Evolutionary conservation across 176 grass and related monocot genomes (phyloP), one percentile per base, ranked within the genome.

Genomic region (Areca catechu): DNA sequence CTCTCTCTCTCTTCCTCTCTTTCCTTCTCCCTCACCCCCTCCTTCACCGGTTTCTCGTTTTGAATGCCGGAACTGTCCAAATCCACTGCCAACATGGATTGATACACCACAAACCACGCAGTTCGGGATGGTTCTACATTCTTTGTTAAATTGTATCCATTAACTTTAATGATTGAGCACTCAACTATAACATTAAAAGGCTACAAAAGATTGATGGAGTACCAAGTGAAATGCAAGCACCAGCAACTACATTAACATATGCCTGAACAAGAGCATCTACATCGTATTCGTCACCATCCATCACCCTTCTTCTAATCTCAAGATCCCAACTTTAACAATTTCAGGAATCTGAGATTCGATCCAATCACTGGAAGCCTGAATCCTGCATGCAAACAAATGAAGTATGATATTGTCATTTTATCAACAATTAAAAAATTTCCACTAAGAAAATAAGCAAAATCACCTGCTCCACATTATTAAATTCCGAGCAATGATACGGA

Each of bases 391-490:
- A 43, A 43, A 43, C 9, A 43, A 3, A 43, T 43, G 34, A 43
- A 12, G 7, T 43, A 43, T 43, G 34, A 43, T 43, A 12, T 12
- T 12, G 34, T 43, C 10, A 2, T 43, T 2, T 3, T 43, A 12
- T 43, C 7, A 43, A 43, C 34, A 43, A 10, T 43, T 43, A 43
- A 43, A 2, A 14, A 43, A 43, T 43, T 43, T 43, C 34, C 34
- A 14, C 9, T 3, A 12, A 43, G 4, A 47, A 71, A 74, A 49
- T 65, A 22, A 22, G 49, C 29, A 71, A n/a, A 20, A 48, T 86
- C 81, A 96, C 91, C 86, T 80, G 77, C 71, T 90, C 91, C 91
- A 96, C 71, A 96, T 65, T 76, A 90, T 87, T 73, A 96, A 80
- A 81, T 86, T 96, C 50, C 77, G 78, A 59, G 86, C 86, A 58